Conservation (phyloP, 2,329 filamentous ascomycete genomes). For the Penicillium frequentans region DNA sequence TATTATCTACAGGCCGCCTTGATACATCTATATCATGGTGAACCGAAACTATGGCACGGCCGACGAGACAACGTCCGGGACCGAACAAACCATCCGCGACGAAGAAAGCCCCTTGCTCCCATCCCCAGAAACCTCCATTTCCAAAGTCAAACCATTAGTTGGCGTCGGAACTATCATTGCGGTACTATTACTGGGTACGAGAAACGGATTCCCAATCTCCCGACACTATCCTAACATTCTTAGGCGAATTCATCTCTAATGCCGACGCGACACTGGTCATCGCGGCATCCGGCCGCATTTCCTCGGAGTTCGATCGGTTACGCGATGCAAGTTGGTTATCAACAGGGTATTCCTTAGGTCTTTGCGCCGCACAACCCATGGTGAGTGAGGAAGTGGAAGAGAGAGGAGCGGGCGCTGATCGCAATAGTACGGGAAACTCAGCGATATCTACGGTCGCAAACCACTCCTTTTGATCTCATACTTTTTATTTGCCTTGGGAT, state of each 20-base stretch:
- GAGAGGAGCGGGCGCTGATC: conserved; percentile 8
- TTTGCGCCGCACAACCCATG: conserved; percentile 54
- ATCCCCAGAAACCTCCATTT: not conserved
- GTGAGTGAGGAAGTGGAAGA: conserved; percentile 34
- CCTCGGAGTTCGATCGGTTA: conserved; percentile 60
- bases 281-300: conserved; percentile 63
- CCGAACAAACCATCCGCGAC: conserved; percentile 1
- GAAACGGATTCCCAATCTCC: not conserved
- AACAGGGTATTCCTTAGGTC: conserved; percentile 53
- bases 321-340: conserved; percentile 60
- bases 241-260: conserved; percentile 65
- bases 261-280: conserved; percentile 65
- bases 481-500: conserved; percentile 51
- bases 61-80: not conserved
- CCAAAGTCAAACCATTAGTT: conserved; percentile 7
- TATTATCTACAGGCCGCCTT: not conserved
- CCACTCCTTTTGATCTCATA: conserved; percentile 52
- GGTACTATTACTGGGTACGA: conserved; percentile 30
- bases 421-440: conserved; percentile 54
- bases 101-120: conserved; percentile 21
- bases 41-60: conserved; percentile 3
- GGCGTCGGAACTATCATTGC: conserved; percentile 27
- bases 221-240: not conserved
- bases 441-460: conserved; percentile 59
- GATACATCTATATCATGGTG: conserved; percentile 3